Evolutionary conservation across 2,329 filamentous ascomycete species (phyloP), one percentile per base, ranked within the genome.

Genomic region (Pseudogymnoascus sp.): DNA sequence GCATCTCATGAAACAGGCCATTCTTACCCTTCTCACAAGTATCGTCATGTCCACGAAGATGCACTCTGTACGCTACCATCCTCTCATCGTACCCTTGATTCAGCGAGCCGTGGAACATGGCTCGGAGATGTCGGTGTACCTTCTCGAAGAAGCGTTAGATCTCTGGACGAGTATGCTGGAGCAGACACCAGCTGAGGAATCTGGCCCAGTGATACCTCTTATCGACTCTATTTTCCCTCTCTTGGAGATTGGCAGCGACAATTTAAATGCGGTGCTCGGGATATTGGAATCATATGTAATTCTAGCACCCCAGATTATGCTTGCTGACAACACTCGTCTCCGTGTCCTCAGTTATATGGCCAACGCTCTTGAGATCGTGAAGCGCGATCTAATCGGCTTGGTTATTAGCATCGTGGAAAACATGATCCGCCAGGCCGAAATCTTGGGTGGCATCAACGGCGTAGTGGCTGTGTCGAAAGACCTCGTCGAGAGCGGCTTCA

Each of bases 1-100:
- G 65, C 90, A 95, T 71, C 85, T 97, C 74, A 89, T 97, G 80
- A 97, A 97, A 75, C 93, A 97, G 75, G 87, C 91, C 1, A 92
- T 97, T 61, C 83, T 97, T 64, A 90, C 89, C 2, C 88, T 97
- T 40, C 85, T 97, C 61, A 83, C 90, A 1, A 88, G 91, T 1
- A 80, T 99, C 13, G 90, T 96, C n/a, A 87, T 87, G 72, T 89
- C 93, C 1, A 90, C 97, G 84, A 91, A 89, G 64, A 82, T 84
- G 11, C 83, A 88, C 9, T 95, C 91, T 4, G 83, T 88, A 65
- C 83, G 87, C 17, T 96, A 96, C 69, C 91, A 97, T 67, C 76
- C 82, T 15, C 80, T 93, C 61, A 89, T 97, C 68, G 77, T 96
- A 17, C 93, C 93, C 0, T 83, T 97, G 60, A 88, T 99, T 44